Evolutionary conservation across 345 rosid species (phyloP), one percentile per base, ranked within the genome.

Genomic region (Eutrema yunnanense): DNA sequence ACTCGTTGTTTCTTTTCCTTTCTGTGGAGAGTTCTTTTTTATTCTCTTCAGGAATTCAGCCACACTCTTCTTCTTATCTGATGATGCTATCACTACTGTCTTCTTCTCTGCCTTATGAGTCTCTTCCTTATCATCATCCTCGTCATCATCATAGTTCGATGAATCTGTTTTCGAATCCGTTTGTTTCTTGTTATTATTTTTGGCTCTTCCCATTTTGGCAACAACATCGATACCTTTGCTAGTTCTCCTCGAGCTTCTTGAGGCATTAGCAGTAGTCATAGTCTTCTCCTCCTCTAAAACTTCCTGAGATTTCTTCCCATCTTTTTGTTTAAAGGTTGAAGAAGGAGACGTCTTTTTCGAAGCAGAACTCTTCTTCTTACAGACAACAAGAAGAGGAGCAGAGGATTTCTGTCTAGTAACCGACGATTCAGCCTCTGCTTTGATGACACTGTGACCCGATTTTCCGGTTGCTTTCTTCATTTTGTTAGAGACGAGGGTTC

Each of bases 31-130:
- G 70, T 81, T 86, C 38, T 83, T 83, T 87, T 84, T 79, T 16
- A 90, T 86, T 59, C 90, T 86, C 72, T 84, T 82, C 76, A 88
- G 78, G 86, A 88, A 90, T 74, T 86, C 88, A 5, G 80, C 94
- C 2, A 82, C 90, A 30, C 89, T 84, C 78, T 81, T 76, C 82
- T 83, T 88, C 81, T 88, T 90, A 26, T 81, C 82, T 43, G 74
- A 61, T 43, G 74, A 61, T 6, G 82, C 43, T 30, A 22, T 11
- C 13, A 16, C 61, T 10, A 65, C 33, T 14, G 72, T 69, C 80
- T 76, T 78, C 74, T 72, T 83, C 51, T 76, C 82, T 6, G 83
- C 16, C 71, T 68, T 80, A 34, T 51, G 37, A 52, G 30, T 47
- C 74, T 80, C 84, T 63, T 72, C 69, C 6, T 78, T 76, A 8